Evolutionary conservation across 495 filamentous ascomycete species (phyloP), one percentile per base, ranked within the genome.

Genomic region (Chaetomium tenue): DNA sequence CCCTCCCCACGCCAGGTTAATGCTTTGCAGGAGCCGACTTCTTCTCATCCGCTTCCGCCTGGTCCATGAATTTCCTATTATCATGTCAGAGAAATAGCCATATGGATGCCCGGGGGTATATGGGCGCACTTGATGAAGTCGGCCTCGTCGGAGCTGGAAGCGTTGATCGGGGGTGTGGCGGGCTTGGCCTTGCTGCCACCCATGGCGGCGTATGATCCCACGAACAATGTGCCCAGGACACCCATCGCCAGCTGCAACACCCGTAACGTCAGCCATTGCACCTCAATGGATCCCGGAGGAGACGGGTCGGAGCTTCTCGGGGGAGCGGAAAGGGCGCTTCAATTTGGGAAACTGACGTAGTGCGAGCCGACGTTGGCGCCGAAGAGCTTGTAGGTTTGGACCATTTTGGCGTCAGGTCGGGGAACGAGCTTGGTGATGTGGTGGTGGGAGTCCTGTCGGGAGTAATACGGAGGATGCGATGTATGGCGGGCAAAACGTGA

Each of bases 321-420:
- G 48, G 47, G 53, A 61, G 15, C 9, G 42, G 26, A 26, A 37
- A 13, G 3, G 52, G 44, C 3, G 46, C 13, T 50, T 33, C 47
- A 68, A n/a, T 23, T 60, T 44, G 63, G 15, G 52, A 53, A 58
- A 90, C 92, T 73, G 86, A 98, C 93, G 75, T 88, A 80, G 82
- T 97, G 94, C 58, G 94, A 96, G 80, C 90, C 92, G 83, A 98
- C 83, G 80, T 97, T 87, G 75, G 87, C 88, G 83, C 93, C 94
- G 79, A 88, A 83, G 74, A 97, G 82, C 68, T 81, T 87, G 87
- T 97, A 97, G 75, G 85, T 86, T 73, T 81, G 83, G 75, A 92
- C 91, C 93, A 98, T 98, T 68, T 81, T 93, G 84, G 77, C 73
- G 77, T 50, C 51, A 58, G 51, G 54, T 63, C 66, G 77, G 70